Evolutionary conservation across 768 basidiomycete genomes (phyloP).

Genomic region (Ramaria rubella): DNA sequence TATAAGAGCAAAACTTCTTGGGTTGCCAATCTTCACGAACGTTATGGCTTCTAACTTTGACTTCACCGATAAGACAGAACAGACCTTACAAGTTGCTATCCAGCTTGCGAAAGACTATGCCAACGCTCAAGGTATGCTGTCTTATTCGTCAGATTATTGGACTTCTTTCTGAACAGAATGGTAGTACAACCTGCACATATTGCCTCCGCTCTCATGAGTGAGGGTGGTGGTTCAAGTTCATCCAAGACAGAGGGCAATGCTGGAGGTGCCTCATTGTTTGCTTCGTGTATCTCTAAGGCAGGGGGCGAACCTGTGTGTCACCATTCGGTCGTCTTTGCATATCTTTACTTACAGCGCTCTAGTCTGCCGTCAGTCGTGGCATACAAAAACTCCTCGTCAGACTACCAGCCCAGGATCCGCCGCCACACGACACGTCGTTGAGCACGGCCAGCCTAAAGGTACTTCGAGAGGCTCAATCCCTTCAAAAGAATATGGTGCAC

Average conservation of each 20-base stretch:
- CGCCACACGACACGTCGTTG: slow-evolving; percentile 73
- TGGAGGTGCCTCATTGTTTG: slow-evolving; percentile 55
- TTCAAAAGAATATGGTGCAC: slow-evolving; percentile 64
- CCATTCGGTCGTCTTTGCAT: background rate
- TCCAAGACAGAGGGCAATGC: slow-evolving; percentile 20
- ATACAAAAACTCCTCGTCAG: slow-evolving; percentile 75
- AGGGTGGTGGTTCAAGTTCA: slow-evolving; percentile 31
- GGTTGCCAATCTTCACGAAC: background rate
- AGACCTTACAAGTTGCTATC: slow-evolving; percentile 61
- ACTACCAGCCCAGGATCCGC: slow-evolving; percentile 75
- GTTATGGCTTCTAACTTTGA: slow-evolving; percentile 57
- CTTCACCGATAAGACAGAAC: slow-evolving; percentile 80
- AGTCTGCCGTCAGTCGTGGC: slow-evolving; percentile 59
- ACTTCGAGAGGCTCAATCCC: slow-evolving; percentile 64
- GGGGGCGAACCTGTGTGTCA: slow-evolving; percentile 75
- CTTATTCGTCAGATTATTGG: background rate
- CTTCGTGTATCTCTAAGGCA: slow-evolving; percentile 70
- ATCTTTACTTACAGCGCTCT: background rate
- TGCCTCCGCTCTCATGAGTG: slow-evolving; percentile 73
- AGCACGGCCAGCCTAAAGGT: slow-evolving; percentile 52
- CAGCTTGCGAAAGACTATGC: slow-evolving; percentile 82
- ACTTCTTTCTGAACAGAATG: slow-evolving; percentile 6
- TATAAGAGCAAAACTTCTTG: background rate
- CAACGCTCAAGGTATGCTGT: slow-evolving; percentile 64
- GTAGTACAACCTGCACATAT: slow-evolving; percentile 80